A percentile compares a stretch with the other conserved stretches of the same genome.
phyloP scores from a whole-genome alignment of 345 rosid genomes.

The Gossypium ekmanianum region DNA sequence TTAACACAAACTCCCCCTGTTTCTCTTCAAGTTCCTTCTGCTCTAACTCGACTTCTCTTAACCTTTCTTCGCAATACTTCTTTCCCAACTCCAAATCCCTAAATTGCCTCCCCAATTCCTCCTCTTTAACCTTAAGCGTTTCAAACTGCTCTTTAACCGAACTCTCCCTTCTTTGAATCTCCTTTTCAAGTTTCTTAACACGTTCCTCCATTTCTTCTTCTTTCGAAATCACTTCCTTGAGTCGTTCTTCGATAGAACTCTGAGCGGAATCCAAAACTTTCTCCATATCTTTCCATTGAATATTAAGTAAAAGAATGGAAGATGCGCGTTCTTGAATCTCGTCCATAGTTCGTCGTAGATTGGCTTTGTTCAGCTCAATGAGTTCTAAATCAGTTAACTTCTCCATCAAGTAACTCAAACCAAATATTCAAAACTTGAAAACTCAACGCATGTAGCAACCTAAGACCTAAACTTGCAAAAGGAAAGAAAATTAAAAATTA shows the following conservation, averaged over 20 bases:
- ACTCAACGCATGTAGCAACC: background rate
- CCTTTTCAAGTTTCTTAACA: background rate
- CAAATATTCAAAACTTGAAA: background rate
- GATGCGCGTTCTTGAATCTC: constrained; percentile 36
- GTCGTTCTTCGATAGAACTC: constrained; percentile 24
- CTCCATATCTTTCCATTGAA: constrained; percentile 51
- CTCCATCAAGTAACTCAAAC: background rate
- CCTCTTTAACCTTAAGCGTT: constrained; percentile 27
- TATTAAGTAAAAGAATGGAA: constrained; percentile 36
- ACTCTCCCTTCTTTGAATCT: constrained; percentile 14
- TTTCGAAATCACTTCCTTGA: constrained; percentile 20
- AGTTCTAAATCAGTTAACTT: background rate
- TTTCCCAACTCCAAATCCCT: constrained; percentile 10
- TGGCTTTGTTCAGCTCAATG: constrained; percentile 12
- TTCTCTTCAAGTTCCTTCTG: background rate
- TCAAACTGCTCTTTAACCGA: constrained; percentile 15
- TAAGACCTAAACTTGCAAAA: background rate
- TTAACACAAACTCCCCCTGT: background rate
- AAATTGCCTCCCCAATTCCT: constrained; percentile 16
- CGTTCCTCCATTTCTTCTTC: constrained; percentile 17
- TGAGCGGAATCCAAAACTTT: constrained; percentile 26
- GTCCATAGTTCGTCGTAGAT: constrained; percentile 26
- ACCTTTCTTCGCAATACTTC: background rate
- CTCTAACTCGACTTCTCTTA: background rate
- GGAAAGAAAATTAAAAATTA: background rate